Base-by-base conservation (phyloP, 768 basidiomycete species). In the Mycena olivaceomarginata region DNA sequence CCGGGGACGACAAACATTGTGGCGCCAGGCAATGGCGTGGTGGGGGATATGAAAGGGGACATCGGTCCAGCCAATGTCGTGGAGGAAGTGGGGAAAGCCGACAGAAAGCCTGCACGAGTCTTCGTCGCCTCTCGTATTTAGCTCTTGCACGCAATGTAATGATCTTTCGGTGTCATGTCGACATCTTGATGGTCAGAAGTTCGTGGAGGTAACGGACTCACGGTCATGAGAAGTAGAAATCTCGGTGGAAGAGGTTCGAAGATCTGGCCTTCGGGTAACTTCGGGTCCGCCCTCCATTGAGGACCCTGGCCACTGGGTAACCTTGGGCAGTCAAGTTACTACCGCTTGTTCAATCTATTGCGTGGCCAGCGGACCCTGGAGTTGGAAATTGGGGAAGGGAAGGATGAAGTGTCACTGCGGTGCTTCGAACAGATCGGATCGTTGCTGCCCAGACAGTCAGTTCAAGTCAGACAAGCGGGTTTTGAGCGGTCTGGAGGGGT, bases 101-200 rank as follows among this genome's bases (percentile, higher is more conserved):
- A 3, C 41, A 70, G 46, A 70, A 70, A 10, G 40, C 37, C 57
- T 69, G 53, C 69, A 22, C 69, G 60, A 41, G 57, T 70, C 69
- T 31, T 70, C 57, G 25, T 60, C 69, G 68, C 40, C 68, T 69
- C 68, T 69, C 40, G 56, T 69, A 70, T 59, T 70, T 70, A 70
- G 69, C 57, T 62, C 59, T 70, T 60, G 69, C 69, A 67, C 69
- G 41, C 43, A 70, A 45, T 70, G 40, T 2, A 60, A 60, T 70
- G 43, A 70, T 37, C 57, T 46, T 68, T 70, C 60, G 69, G 60
- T 70, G 41, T 45, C 59, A 70, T 62, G 6, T 70, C 69, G 43
- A 70, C 57, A 70, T 70, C 59, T 70, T 70, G 69, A 70, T 70
- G 41, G 48, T 62, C 69, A 70, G 41, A 70, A 70, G 69, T 70